Conservation (phyloP, 1,284 basidiomycete species). For the Mycosarcoma mackinlayi region DNA sequence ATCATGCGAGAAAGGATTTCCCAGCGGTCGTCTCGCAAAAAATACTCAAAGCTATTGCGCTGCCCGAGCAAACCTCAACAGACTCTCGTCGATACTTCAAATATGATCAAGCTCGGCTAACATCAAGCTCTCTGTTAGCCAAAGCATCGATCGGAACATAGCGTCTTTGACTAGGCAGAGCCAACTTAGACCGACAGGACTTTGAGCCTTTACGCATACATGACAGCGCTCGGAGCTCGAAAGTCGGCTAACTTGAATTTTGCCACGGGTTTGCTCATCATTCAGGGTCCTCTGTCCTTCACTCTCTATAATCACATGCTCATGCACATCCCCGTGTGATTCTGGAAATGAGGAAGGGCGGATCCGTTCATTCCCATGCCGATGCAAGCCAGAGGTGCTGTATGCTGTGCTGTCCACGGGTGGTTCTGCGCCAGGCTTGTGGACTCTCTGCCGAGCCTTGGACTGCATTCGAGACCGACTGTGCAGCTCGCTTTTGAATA, state of each 20-base stretch:
- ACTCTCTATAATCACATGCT: slow-evolving; percentile 16
- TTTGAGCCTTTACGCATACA: background rate
- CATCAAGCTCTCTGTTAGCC: background rate
- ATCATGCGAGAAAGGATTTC: too few relatives aligned
- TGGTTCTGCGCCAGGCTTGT: too few relatives aligned
- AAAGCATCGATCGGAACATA: too few relatives aligned
- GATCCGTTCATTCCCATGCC: background rate
- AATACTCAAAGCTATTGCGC: too few relatives aligned
- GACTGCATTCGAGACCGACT: background rate
- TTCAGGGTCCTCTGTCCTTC: slow-evolving; percentile 7
- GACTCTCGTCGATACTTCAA: background rate
- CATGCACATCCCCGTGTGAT: slow-evolving; percentile 4
- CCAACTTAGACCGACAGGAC: background rate
- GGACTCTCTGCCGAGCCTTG: too few relatives aligned
- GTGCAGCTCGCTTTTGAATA: background rate
- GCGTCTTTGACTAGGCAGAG: background rate
- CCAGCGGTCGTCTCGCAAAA: too few relatives aligned
- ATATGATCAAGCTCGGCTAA: too few relatives aligned
- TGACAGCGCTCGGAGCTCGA: slow-evolving; percentile 28
- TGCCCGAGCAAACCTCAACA: too few relatives aligned
- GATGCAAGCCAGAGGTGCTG: too few relatives aligned
- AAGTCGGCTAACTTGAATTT: background rate
- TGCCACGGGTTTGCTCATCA: background rate
- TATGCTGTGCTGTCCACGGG: too few relatives aligned
- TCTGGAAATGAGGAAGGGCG: background rate